A percentile compares a stretch with the other conserved stretches of the same genome.
Evolutionary conservation across 2,329 filamentous ascomycete genomes (phyloP).

Genomic region (Myotisia sp.): DNA sequence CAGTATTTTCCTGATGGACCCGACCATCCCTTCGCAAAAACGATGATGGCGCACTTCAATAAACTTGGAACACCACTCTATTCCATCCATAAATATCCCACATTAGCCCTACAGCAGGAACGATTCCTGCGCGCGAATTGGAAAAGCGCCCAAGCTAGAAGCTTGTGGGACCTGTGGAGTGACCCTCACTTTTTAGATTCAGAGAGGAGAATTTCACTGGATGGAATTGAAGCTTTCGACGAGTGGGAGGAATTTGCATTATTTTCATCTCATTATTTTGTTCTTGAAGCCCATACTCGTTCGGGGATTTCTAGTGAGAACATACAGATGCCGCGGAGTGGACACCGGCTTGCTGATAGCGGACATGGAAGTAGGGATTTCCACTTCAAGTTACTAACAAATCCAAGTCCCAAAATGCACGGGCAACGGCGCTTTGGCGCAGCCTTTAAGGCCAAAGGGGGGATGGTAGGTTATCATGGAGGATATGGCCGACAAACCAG

Average conservation of each 20-base stretch:
- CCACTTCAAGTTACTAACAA: slow-evolving; percentile 11
- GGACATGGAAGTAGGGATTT: neutral
- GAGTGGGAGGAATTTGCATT: slow-evolving; percentile 92
- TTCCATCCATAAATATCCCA: slow-evolving; percentile 57
- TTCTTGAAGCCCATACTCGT: slow-evolving; percentile 49
- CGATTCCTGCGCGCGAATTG: slow-evolving; percentile 61
- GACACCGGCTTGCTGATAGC: neutral
- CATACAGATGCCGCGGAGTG: neutral
- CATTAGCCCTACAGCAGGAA: slow-evolving; percentile 46
- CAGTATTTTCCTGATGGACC: slow-evolving; percentile 68
- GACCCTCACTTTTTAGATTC: slow-evolving; percentile 50
- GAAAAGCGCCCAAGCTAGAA: slow-evolving; percentile 46
- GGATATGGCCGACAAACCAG: slow-evolving; percentile 34
- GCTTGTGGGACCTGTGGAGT: slow-evolving; percentile 73
- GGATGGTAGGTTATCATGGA: slow-evolving; percentile 26
- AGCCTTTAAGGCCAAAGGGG: slow-evolving; percentile 29
- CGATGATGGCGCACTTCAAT: slow-evolving; percentile 71
- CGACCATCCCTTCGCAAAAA: slow-evolving; percentile 68
- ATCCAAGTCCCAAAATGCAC: slow-evolving; percentile 22
- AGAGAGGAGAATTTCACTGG: slow-evolving; percentile 46
- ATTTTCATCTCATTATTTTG: slow-evolving; percentile 71
- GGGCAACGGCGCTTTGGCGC: slow-evolving; percentile 49
- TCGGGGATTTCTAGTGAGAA: neutral
- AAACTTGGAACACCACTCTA: slow-evolving; percentile 68
- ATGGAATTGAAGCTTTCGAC: slow-evolving; percentile 70